Conservation (phyloP, 1,284 basidiomycete species). For the Cystobasidiaceae sp. region DNA sequence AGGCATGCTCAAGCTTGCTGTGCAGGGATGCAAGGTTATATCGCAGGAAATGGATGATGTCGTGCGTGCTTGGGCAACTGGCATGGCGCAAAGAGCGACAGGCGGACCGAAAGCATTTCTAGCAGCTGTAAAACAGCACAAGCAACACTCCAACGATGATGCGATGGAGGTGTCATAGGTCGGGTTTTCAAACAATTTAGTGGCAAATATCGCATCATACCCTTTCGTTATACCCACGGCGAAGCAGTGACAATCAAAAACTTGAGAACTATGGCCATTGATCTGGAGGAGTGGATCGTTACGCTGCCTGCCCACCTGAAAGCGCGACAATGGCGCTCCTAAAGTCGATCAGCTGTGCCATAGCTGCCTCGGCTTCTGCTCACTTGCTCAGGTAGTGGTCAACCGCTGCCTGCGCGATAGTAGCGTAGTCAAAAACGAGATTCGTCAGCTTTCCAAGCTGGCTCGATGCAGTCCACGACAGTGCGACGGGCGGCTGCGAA, state of each 20-base stretch:
- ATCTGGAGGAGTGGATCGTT: no score
- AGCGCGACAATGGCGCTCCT: no score
- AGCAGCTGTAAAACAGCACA: not conserved
- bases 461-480: no score
- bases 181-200: not conserved
- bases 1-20: conserved; percentile 56
- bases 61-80: conserved; percentile 17
- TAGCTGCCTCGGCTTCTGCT: no score
- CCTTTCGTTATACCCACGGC: conserved; percentile 1
- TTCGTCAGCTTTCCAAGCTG: no score
- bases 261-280: no score
- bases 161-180: not conserved
- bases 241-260: no score
- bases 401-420: no score
- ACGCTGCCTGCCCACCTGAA: no score
- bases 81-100: conserved; percentile 14
- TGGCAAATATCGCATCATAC: not conserved
- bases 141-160: not conserved
- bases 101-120: not conserved
- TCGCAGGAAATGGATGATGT: conserved; percentile 29
- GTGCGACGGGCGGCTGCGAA: not conserved
- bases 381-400: no score
- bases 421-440: no score
- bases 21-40: conserved; percentile 30
- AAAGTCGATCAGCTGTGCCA: no score